These are phyloP conservation scores for Didymella glomerata DNA, from an alignment of 2,329 filamentous ascomycete genomes.

Conservation along the genomic window DNA sequence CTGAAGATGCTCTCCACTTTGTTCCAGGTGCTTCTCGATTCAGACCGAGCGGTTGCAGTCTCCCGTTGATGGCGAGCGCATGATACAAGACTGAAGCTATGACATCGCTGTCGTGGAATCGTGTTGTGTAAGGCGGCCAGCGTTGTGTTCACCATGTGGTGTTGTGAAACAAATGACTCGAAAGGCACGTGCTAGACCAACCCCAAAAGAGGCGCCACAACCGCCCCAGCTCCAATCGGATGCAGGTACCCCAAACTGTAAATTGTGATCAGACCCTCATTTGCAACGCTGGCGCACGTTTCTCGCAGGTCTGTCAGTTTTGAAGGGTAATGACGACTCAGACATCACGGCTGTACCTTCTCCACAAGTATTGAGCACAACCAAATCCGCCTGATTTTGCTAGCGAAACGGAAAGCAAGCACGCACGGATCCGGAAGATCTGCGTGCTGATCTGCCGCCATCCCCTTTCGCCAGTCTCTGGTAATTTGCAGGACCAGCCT, in stretches of 20 bases:
- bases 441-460: not conserved
- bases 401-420: not conserved
- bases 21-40: not conserved
- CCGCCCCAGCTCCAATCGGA: not conserved
- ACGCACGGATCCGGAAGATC: slow-evolving; percentile 4
- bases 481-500: slow-evolving; percentile 2
- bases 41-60: not conserved
- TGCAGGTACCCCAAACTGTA: not conserved
- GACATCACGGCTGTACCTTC: not conserved
- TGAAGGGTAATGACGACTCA: not conserved
- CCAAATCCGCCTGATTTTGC: not conserved
- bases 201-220: slow-evolving; percentile 2
- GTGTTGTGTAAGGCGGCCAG: not conserved
- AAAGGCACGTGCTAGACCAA: not conserved
- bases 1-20: not conserved
- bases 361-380: not conserved
- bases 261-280: not conserved
- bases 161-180: slow-evolving; percentile 4
- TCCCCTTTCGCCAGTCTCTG: slow-evolving; percentile 1
- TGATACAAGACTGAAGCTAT: not conserved
- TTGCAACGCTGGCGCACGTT: not conserved
- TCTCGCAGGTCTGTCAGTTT: not conserved
- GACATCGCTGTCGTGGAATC: not conserved
- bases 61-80: not conserved
- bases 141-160: not conserved